These are phyloP conservation scores for Vitis hybrid DNA, from an alignment of 177 flowering plant species.

Conservation along the genomic window DNA sequence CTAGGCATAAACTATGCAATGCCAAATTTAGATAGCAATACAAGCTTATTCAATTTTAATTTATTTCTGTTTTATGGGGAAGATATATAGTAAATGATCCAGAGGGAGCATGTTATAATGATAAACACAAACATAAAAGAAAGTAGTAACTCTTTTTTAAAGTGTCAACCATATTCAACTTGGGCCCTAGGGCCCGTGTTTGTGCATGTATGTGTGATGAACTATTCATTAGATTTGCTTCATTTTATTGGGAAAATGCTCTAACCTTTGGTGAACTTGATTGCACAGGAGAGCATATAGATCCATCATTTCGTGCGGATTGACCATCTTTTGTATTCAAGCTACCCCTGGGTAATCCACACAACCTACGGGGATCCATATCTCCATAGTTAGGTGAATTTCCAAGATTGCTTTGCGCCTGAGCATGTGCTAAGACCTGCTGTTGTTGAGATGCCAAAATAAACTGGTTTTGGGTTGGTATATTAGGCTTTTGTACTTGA, in stretches of 20 bases:
- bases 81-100: too few relatives aligned
- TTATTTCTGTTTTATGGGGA: too few relatives aligned
- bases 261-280: slow-evolving; percentile 80
- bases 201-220: neutral
- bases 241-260: neutral
- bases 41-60: too few relatives aligned
- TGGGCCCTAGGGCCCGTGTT: neutral
- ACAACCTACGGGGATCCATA: slow-evolving; percentile 54
- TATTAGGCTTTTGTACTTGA: slow-evolving; percentile 65
- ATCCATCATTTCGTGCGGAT: slow-evolving; percentile 72
- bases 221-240: neutral
- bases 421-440: slow-evolving; percentile 69
- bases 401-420: slow-evolving; percentile 64
- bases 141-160: neutral
- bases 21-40: too few relatives aligned
- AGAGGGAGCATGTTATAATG: neutral
- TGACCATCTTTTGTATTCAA: slow-evolving; percentile 67
- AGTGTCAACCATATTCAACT: neutral
- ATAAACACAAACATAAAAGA: neutral
- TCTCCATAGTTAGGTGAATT: slow-evolving; percentile 56
- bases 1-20: neutral
- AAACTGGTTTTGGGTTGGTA: slow-evolving; percentile 61
- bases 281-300: slow-evolving; percentile 70
- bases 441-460: slow-evolving; percentile 72
- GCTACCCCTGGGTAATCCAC: slow-evolving; percentile 58